Base-by-base conservation (phyloP, 108 stramenopile genomes). In the Skeletonema potamos region DNA sequence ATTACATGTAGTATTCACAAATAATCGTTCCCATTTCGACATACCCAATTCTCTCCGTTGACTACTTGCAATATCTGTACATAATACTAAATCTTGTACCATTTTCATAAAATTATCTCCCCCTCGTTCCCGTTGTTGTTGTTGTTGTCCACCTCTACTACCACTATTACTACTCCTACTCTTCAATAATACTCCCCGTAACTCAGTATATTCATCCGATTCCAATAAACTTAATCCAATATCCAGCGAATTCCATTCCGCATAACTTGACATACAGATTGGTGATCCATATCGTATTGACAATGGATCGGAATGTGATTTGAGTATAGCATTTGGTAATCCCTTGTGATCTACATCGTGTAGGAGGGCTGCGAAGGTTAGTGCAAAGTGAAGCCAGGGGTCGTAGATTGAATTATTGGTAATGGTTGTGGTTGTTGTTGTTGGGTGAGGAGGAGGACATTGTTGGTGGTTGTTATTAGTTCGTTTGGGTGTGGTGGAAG, bases 301-400 rank as follows among this genome's bases (percentile, higher is more conserved):
- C 10, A 77, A 41, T 4, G 55, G 9, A 33, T 77, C 66, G 11
- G 41, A 20, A 26, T 51, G 33, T 10, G 72, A 56, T 33, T 34
- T 22, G 22, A 77, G 77, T 34, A 66, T 28, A 34, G 58, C 39
- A 15, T 77, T 77, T 13, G 71, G 54, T 64, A 77, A 51, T 8
- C 73, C 72, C 58, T 77, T 82, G 62, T 85, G 84, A 13, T 70
- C 84, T 2, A 69, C 77, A 59, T 85, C 84, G 41, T 85, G 84
- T 13, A 85, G 77, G 17, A 85, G 65, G 26, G 76, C 76, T 10
- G 81, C 51, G 59, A 85, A 82, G 4, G 79, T 62, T n/a, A 77
- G 55, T 6, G 73, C 63, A 39, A 85, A 79, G 56, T 68, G 67
- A 4, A 68, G 13, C 67, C 67, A 68, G 8, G 67, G 67, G 13